These are phyloP conservation scores for Rhodotorula glutinis DNA, from an alignment of 1,284 basidiomycete genomes.

Conservation along the genomic window DNA sequence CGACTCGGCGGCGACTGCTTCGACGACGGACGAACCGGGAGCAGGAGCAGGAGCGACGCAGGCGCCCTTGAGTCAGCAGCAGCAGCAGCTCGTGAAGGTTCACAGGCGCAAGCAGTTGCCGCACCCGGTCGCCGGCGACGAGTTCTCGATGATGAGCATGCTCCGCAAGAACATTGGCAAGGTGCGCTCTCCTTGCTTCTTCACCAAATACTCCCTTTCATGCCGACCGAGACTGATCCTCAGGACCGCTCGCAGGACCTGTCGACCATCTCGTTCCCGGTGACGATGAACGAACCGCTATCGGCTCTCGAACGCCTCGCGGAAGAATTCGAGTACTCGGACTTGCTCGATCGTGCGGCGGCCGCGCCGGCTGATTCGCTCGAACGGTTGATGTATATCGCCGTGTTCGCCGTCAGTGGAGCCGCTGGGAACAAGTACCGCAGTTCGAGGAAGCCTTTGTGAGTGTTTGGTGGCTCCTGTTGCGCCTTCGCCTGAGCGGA, in stretches of 20 bases:
- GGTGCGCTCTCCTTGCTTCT: slow-evolving; percentile 53
- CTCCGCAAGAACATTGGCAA: slow-evolving; percentile 91
- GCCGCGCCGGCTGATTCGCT: slow-evolving; percentile 61
- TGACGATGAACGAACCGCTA: slow-evolving; percentile 83
- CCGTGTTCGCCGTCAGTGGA: slow-evolving; percentile 79
- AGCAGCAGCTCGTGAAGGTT: slow-evolving; percentile 38
- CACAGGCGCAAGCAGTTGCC: slow-evolving; percentile 64
- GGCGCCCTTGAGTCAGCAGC: no score
- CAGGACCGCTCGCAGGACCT: slow-evolving; percentile 59
- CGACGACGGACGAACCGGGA: background rate
- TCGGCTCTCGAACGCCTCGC: slow-evolving; percentile 68
- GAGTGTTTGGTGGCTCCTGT: no score
- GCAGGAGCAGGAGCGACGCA: background rate
- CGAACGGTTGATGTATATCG: slow-evolving; percentile 70
- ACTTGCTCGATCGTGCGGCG: slow-evolving; percentile 61
- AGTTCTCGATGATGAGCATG: slow-evolving; percentile 79
- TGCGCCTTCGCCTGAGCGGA: no score
- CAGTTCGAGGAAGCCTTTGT: slow-evolving; percentile 82
- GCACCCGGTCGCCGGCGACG: slow-evolving; percentile 60
- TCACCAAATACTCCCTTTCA: background rate
- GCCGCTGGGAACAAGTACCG: slow-evolving; percentile 65
- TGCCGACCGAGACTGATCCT: background rate
- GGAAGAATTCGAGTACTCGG: slow-evolving; percentile 78
- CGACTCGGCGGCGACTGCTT: background rate
- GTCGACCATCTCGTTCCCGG: slow-evolving; percentile 77